A percentile compares a stretch with the other conserved stretches of the same genome.
Conservation (phyloP, 805 yeast species). For the Ogataea naganishii region DNA sequence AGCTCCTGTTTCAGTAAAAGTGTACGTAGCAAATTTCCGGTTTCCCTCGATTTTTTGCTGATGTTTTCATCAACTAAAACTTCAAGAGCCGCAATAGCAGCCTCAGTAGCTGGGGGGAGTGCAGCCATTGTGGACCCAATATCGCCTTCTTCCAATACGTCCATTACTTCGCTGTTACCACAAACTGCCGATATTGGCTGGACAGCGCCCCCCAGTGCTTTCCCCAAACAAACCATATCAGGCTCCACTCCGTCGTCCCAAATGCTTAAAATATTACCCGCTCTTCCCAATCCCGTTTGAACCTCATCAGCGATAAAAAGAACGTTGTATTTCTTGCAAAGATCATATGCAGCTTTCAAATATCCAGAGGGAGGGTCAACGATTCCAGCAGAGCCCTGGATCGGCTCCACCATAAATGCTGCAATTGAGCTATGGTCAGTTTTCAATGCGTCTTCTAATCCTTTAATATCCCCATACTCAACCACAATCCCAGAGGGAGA, state of each 20-base stretch:
- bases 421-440: constrained; percentile 14
- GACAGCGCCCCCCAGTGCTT: constrained; percentile 19
- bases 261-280: constrained; percentile 13
- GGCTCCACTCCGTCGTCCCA: constrained; percentile 16
- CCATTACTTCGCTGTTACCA: constrained; percentile 16
- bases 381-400: constrained; percentile 23
- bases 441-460: constrained; percentile 12
- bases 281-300: constrained; percentile 21
- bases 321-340: constrained; percentile 18
- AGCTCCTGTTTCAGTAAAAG: constrained; percentile 9
- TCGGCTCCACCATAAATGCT: constrained; percentile 21
- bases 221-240: constrained; percentile 20
- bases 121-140: constrained; percentile 23
- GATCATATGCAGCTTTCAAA: constrained; percentile 10
- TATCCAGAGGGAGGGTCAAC: constrained; percentile 18
- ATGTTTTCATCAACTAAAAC: constrained; percentile 19
- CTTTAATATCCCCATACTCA: constrained; percentile 13
- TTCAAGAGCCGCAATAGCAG: constrained; percentile 20
- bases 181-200: constrained; percentile 18
- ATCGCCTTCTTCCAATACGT: constrained; percentile 12
- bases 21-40: constrained; percentile 11
- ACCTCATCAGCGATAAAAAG: constrained; percentile 21
- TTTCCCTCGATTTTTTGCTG: constrained; percentile 8
- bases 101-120: constrained; percentile 20
- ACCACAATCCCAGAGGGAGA: constrained; percentile 17